phyloP scores from a whole-genome alignment of 305 asterid species.

The Fraxinus angustifolia region DNA sequence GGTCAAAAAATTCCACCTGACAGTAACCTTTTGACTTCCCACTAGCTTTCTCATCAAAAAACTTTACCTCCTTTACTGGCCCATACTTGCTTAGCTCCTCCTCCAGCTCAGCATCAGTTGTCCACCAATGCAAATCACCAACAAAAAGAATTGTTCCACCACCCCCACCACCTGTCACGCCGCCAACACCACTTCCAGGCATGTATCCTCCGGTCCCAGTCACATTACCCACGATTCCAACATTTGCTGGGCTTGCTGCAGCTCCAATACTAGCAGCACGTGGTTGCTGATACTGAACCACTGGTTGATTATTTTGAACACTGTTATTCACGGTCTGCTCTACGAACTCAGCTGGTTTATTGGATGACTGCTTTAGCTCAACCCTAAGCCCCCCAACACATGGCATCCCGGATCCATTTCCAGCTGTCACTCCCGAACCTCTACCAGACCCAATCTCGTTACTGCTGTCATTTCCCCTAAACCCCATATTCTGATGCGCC shows the following conservation, averaged over 20 bases:
- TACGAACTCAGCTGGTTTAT: conserved; percentile 32
- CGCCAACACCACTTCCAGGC: conserved; percentile 33
- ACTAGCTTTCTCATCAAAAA: conserved; percentile 60
- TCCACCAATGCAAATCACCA: conserved; percentile 66
- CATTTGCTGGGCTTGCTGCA: conserved; percentile 19
- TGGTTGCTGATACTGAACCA: conserved; percentile 38
- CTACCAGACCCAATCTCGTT: conserved; percentile 36
- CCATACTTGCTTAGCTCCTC: conserved; percentile 50
- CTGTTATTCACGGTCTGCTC: conserved; percentile 30
- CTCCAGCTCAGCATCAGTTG: conserved; percentile 62
- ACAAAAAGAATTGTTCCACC: conserved; percentile 33
- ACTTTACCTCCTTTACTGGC: conserved; percentile 51
- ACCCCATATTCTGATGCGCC: conserved; percentile 47
- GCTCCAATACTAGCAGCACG: conserved; percentile 27
- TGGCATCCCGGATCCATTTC: conserved; percentile 24
- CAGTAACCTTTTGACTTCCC: conserved; percentile 70
- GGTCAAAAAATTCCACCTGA: conserved; percentile 55
- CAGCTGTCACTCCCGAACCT: conserved; percentile 34
- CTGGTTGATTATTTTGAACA: conserved; percentile 35
- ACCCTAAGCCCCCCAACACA: conserved; percentile 47
- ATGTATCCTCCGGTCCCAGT: conserved; percentile 41
- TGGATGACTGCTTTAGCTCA: conserved; percentile 47
- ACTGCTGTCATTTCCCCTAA: conserved; percentile 22
- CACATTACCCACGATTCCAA: conserved; percentile 34
- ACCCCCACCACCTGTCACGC: conserved; percentile 17